These are phyloP conservation scores for Agaricus bisporus DNA, from an alignment of 768 basidiomycete genomes.

Conservation along the genomic window DNA sequence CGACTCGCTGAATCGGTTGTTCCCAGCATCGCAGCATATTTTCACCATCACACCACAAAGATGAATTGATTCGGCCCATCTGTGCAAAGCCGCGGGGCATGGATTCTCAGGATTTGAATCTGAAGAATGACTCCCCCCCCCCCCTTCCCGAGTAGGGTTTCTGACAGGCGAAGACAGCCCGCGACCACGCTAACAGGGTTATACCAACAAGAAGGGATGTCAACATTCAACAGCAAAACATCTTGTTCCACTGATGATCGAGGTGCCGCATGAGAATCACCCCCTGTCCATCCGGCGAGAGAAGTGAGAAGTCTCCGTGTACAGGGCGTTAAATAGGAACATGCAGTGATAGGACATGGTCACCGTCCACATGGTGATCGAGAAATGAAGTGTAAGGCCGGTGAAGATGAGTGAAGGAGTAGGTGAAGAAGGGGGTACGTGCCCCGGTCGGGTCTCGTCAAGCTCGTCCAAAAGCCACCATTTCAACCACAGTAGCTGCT, in stretches of 20 bases:
- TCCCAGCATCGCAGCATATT: too few relatives aligned
- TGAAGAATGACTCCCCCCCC: too few relatives aligned
- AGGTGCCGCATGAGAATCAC: background rate
- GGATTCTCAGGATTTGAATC: too few relatives aligned
- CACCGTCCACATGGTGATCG: slow-evolving; percentile 34
- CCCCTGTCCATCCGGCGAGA: slow-evolving; percentile 11
- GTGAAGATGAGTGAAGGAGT: slow-evolving; percentile 63
- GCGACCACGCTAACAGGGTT: slow-evolving; percentile 34
- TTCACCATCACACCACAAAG: too few relatives aligned
- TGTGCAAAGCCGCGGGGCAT: too few relatives aligned
- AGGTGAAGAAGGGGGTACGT: slow-evolving; percentile 58
- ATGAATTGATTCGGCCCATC: too few relatives aligned
- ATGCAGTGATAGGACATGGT: too few relatives aligned
- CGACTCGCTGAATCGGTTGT: too few relatives aligned
- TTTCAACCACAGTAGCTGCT: too few relatives aligned
- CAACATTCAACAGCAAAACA: background rate
- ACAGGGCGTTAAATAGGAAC: too few relatives aligned
- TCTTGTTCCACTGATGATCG: too few relatives aligned
- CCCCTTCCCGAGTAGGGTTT: too few relatives aligned
- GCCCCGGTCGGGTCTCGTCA: background rate
- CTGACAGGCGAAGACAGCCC: slow-evolving; percentile 56
- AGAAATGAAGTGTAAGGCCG: slow-evolving; percentile 46
- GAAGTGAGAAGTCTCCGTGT: slow-evolving; percentile 37
- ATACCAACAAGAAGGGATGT: background rate
- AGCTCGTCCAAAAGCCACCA: background rate